These are phyloP conservation scores for Botrytis squamosa DNA, from an alignment of 2,329 filamentous ascomycete genomes.

Conservation along the genomic window DNA sequence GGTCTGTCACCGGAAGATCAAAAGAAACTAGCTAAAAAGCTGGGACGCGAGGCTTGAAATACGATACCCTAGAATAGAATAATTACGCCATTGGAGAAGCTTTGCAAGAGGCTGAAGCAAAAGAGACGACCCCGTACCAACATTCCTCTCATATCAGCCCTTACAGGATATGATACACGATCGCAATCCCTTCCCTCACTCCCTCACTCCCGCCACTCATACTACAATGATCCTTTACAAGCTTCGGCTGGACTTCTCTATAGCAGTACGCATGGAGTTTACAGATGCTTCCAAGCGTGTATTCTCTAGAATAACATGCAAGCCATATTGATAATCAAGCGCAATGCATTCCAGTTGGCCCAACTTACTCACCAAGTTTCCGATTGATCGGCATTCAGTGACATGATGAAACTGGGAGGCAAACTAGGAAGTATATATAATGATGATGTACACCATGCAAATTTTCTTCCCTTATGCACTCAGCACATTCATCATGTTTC, in stretches of 20 bases:
- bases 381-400: constrained; percentile 5
- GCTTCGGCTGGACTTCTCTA: neutral
- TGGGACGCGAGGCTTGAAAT: constrained; percentile 41
- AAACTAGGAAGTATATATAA: neutral
- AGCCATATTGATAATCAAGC: neutral
- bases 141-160: constrained; percentile 8
- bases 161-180: constrained; percentile 1
- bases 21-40: constrained; percentile 65
- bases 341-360: constrained; percentile 10
- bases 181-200: neutral
- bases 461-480: neutral
- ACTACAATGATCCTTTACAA: neutral
- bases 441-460: neutral
- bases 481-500: neutral
- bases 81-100: constrained; percentile 1
- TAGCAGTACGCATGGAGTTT: neutral
- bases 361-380: neutral
- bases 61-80: constrained; percentile 17
- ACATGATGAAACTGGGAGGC: constrained; percentile 5
- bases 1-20: constrained; percentile 64
- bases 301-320: neutral
- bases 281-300: neutral
- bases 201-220: neutral
- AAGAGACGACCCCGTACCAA: constrained; percentile 3
- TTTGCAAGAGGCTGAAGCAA: neutral